Evolutionary conservation across 495 filamentous ascomycete genomes (phyloP).

Genomic region (Penicillium egyptiacum): DNA sequence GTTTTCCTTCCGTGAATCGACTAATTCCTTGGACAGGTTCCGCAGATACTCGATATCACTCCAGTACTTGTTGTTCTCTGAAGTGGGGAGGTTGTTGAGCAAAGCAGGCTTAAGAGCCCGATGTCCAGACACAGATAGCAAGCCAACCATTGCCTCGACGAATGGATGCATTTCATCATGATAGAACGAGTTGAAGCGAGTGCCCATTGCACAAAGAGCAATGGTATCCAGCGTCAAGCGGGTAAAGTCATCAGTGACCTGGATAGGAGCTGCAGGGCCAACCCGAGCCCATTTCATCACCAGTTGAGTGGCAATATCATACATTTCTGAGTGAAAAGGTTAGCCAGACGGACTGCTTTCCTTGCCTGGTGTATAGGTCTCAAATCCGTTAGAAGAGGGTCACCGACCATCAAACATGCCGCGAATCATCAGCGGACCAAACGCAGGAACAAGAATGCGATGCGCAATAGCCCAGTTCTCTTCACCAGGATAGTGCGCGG

Average conservation of each 20-base stretch:
- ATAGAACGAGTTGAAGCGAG: conserved; percentile 76
- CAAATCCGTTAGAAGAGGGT: background rate
- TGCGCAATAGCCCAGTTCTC: conserved; percentile 72
- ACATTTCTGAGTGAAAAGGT: conserved; percentile 55
- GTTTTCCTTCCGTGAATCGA: conserved; percentile 57
- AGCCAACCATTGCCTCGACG: conserved; percentile 60
- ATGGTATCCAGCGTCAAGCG: conserved; percentile 72
- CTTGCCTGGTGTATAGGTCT: background rate
- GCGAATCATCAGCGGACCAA: conserved; percentile 68
- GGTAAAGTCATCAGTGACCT: conserved; percentile 70
- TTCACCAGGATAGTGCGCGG: conserved; percentile 56
- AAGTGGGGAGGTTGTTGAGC: conserved; percentile 48
- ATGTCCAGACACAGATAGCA: conserved; percentile 55
- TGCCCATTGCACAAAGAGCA: conserved; percentile 70
- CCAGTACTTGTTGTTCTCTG: conserved; percentile 56
- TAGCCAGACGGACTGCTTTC: background rate
- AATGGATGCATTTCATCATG: conserved; percentile 66
- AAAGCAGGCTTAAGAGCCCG: conserved; percentile 54
- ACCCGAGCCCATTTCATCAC: conserved; percentile 72
- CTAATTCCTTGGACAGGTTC: conserved; percentile 56
- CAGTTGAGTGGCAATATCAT: conserved; percentile 70
- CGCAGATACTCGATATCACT: conserved; percentile 57
- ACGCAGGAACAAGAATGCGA: conserved; percentile 63
- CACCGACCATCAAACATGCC: conserved; percentile 60
- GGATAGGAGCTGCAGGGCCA: conserved; percentile 56